Evolutionary conservation across 192 early-diverging fungal genomes (phyloP), one percentile per base, ranked within the genome.

Genomic region (Haplosporangium gracile): DNA sequence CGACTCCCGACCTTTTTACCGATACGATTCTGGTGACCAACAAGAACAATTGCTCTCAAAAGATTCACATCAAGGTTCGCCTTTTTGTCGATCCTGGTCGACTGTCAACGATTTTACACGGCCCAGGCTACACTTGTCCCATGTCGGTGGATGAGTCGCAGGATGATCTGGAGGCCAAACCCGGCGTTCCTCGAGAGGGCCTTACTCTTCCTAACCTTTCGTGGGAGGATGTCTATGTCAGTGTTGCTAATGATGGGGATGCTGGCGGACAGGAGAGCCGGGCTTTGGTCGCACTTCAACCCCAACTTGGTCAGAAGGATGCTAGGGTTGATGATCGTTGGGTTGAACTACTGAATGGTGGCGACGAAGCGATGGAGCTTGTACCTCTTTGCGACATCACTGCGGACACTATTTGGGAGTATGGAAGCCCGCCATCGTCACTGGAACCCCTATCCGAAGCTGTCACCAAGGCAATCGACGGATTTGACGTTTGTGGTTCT

Each of bases 11-110:
- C 0, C 88, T 94, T 18, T 80, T 94, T 5, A 88, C 89, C 20
- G 93, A 95, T 65, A 87, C 85, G 16, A 88, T 97, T 18, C 76
- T 90, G n/a, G 91, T 95, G 7, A 90, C 88, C 34, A 97, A 97
- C 83, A 72, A 91, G 45, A 93, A 96, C 82, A 96, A 97, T 75
- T 88, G 91, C 7, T 81, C 87, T 15, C 93, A 96, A 79, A 80
- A 89, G 6, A 87, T 93, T 76, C 83, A 88, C 38, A 90, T 97
- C 63, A 93, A 94, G 74, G 88, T 96, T 6, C 88, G 93, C 5
- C 78, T 95, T 11, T 96, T 96, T 90, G 92, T 94, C 29, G 94
- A 97, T 74, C 82, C 80, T 39, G 85, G 84, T 20, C 86, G 79
- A 68, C 78, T 94, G 4, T 55, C 34, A 40, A 85, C 82, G 0